Conservation (phyloP, 2,329 filamentous ascomycete genomes). For the Pezicula radicicola region DNA sequence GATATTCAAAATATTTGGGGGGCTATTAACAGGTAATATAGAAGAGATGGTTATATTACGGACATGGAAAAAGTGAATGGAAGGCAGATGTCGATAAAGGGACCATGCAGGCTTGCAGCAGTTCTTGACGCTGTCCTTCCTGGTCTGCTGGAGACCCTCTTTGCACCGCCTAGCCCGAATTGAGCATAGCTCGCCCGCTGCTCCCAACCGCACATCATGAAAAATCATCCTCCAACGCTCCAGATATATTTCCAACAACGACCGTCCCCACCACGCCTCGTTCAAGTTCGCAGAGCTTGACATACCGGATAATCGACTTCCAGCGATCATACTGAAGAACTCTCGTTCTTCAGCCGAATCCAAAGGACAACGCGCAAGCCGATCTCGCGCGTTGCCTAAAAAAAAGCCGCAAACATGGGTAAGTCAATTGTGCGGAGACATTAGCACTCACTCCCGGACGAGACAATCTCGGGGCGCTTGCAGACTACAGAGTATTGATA, state of each 20-base stretch:
- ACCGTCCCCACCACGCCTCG: not conserved
- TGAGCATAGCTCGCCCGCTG: conserved; percentile 8
- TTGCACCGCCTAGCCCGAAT: conserved; percentile 6
- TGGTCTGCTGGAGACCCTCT: not conserved
- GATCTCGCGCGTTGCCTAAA: conserved; percentile 40
- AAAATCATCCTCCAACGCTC: conserved; percentile 5
- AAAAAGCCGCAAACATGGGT: conserved; percentile 61
- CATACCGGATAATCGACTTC: conserved; percentile 3
- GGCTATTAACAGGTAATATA: not conserved
- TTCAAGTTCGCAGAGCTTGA: conserved; percentile 19
- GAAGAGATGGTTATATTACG: too few species aligned
- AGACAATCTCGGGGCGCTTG: not conserved
- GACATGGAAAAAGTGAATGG: too few species aligned
- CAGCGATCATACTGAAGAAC: conserved; percentile 15
- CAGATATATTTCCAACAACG: conserved; percentile 1
- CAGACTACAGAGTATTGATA: not conserved
- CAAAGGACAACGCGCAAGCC: conserved; percentile 26
- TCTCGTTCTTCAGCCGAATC: conserved; percentile 16
- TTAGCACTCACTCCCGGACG: conserved; percentile 4
- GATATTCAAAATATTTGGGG: not conserved
- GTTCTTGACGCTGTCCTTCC: not conserved
- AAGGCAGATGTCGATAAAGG: too few species aligned
- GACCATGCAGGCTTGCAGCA: not conserved
- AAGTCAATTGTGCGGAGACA: conserved; percentile 29
- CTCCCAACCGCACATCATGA: conserved; percentile 8